These are phyloP conservation scores for Pythium rishiriense DNA, from an alignment of 352 stramenopile species.

Conservation along the genomic window DNA sequence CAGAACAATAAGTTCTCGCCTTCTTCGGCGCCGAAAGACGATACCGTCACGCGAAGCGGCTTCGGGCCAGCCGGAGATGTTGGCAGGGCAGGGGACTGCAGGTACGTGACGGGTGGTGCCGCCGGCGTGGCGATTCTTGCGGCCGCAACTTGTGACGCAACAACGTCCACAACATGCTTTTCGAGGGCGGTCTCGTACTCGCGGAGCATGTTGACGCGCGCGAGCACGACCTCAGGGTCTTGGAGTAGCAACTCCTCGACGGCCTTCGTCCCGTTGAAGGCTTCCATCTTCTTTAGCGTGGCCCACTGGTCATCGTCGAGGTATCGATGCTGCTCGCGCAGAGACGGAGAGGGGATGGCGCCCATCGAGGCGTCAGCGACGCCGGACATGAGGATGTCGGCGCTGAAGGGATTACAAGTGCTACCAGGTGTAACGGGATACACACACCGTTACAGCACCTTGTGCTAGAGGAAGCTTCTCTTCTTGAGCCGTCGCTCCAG, in stretches of 20 bases:
- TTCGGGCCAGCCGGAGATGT: background rate
- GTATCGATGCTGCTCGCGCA: constrained; percentile 5
- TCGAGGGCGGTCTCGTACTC: constrained; percentile 8
- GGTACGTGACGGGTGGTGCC: background rate
- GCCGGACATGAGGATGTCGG: constrained; percentile 15
- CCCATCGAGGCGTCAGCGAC: background rate
- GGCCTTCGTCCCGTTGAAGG: background rate
- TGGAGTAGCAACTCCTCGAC: background rate
- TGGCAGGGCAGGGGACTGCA: background rate
- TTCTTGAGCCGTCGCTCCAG: constrained; percentile 10
- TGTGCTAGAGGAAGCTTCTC: constrained; percentile 6
- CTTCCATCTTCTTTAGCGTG: constrained; percentile 6
- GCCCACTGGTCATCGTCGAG: constrained; percentile 10
- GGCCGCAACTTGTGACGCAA: background rate
- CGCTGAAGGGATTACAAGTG: constrained; percentile 22
- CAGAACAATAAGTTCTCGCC: constrained; percentile 21
- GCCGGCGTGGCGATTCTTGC: background rate
- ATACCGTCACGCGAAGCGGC: background rate
- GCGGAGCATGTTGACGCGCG: background rate
- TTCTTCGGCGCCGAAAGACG: constrained; percentile 3
- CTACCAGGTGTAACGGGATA: constrained; percentile 19
- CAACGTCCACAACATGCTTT: background rate
- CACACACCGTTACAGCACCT: constrained; percentile 4
- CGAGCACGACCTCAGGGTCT: background rate
- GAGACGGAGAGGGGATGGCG: background rate